Percentiles rank a stretch among this genome's conserved stretches.
Evolutionary conservation across 805 yeast species (phyloP).

Genomic region (Tetrapisispora namnaoensis): DNA sequence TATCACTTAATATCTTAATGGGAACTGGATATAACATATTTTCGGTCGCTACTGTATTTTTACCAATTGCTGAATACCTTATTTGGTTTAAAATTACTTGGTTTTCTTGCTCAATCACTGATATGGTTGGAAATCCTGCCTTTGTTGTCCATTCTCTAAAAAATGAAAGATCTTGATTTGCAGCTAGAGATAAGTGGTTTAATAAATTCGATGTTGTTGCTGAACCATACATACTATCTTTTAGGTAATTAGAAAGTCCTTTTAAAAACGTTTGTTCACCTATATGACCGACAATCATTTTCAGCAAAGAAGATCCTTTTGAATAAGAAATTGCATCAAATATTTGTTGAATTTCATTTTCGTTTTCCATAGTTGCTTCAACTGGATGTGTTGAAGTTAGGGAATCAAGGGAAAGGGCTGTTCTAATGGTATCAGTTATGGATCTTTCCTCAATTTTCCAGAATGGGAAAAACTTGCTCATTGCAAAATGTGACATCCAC

Average conservation of each 20-base stretch:
- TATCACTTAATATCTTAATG: conserved; percentile 47
- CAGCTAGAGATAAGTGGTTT: conserved; percentile 57
- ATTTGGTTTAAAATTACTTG: conserved; percentile 53
- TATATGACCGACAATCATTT: conserved; percentile 71
- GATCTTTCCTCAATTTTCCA: conserved; percentile 84
- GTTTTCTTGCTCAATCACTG: conserved; percentile 48
- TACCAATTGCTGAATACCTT: conserved; percentile 59
- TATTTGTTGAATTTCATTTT: conserved; percentile 73
- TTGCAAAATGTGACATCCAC: conserved; percentile 83
- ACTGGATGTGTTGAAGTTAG: conserved; percentile 78
- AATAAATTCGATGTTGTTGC: conserved; percentile 69
- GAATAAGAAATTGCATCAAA: conserved; percentile 78
- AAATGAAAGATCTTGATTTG: conserved; percentile 60
- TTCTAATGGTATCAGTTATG: conserved; percentile 68
- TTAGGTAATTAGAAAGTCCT: conserved; percentile 70
- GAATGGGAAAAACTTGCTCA: conserved; percentile 64
- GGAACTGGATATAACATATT: conserved; percentile 63
- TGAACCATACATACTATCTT: conserved; percentile 66
- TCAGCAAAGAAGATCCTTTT: conserved; percentile 69
- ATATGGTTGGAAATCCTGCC: conserved; percentile 66
- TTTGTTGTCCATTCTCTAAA: conserved; percentile 79
- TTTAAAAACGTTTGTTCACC: conserved; percentile 68
- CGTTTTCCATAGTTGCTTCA: conserved; percentile 69
- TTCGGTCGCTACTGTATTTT: conserved; percentile 66
- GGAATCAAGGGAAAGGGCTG: conserved; percentile 65